Percentiles rank a stretch among this genome's conserved stretches.
phyloP scores from a whole-genome alignment of 1,284 basidiomycete genomes.

The Phenoliferia sp. region DNA sequence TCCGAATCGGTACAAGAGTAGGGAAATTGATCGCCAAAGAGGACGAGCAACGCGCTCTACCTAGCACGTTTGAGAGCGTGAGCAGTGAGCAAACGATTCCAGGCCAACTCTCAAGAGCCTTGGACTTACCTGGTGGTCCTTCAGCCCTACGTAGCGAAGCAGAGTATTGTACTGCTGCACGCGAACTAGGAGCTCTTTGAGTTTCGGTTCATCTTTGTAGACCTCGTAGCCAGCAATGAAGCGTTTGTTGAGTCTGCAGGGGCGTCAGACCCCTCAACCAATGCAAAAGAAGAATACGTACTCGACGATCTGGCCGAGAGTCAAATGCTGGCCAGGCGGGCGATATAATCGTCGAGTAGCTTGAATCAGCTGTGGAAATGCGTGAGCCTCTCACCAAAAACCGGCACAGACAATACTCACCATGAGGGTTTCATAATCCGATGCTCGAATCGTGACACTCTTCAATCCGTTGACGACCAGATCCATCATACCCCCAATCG shows the following conservation, averaged over 20 bases:
- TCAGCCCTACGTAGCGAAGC: slow-evolving; percentile 86
- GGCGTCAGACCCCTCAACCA: too few relatives aligned
- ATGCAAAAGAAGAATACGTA: too few relatives aligned
- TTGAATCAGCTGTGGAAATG: slow-evolving; percentile 69
- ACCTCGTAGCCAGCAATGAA: slow-evolving; percentile 84
- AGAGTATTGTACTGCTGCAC: slow-evolving; percentile 93
- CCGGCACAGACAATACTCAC: slow-evolving; percentile 44
- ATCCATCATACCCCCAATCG: slow-evolving; percentile 83
- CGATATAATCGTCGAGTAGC: slow-evolving; percentile 91
- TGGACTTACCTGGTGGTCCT: slow-evolving; percentile 85
- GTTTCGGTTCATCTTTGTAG: slow-evolving; percentile 88
- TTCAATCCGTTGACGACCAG: slow-evolving; percentile 94
- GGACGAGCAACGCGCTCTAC: slow-evolving; percentile 55
- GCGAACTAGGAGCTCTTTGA: slow-evolving; percentile 73
- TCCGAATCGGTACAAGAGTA: slow-evolving; percentile 77
- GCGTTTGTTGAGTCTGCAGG: slow-evolving; percentile 66
- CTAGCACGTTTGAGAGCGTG: slow-evolving; percentile 1
- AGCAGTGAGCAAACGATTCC: not conserved
- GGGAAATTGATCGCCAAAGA: slow-evolving; percentile 79
- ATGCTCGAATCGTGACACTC: slow-evolving; percentile 91
- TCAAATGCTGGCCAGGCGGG: slow-evolving; percentile 89
- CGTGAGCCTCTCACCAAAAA: not conserved
- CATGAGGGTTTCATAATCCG: slow-evolving; percentile 98
- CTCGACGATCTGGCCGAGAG: slow-evolving; percentile 93
- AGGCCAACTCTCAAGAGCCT: not conserved